Evolutionary conservation across 2,329 filamentous ascomycete genomes (phyloP), one percentile per base, ranked within the genome.

Genomic region (Neonectria faginata): DNA sequence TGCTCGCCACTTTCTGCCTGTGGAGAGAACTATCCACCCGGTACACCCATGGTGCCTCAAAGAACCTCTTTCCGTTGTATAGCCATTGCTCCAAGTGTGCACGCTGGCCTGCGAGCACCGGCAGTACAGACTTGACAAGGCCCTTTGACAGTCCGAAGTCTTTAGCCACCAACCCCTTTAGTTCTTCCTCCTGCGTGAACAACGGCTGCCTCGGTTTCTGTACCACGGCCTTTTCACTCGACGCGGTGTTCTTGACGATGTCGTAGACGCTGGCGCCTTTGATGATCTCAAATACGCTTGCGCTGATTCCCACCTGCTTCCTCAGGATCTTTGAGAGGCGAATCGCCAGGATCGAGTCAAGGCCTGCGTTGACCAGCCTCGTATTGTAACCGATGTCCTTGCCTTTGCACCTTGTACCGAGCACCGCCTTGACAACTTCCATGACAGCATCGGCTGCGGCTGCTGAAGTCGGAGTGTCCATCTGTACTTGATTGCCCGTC

Each of bases 11-110:
- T 12, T 41, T 56, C 14, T 57, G n/a, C 12, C 25, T 39, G 22
- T 65, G 58, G 5, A 73, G 18, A 14, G 60, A 61, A 16, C 64
- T 64, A n/a, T 60, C 55, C 14, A 73, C 27, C 9, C 65, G 65
- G 60, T 67, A 73, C n/a, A 66, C 69, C 71, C 71, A 73, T 3
- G 71, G 71, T 8, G 71, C 67, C 42, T 73, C 71, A 27, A 72
- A 70, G 64, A 73, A 73, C n/a, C 71, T 62, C 60, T 67, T 71
- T 16, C 71, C 71, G 42, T 62, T 67, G 62, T 67, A 54, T 18
- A 73, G 27, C 71, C 70, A 73, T 29, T 71, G 67, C 55, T 68
- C 42, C 39, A 73, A 57, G 12, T 59, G 59, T 9, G 47, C 59
- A n/a, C 65, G 67, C 54, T 73, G 71, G 9, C 71, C 70, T 14